These are phyloP conservation scores for Fusarium nygamai DNA, from an alignment of 2,329 filamentous ascomycete species.

Conservation along the genomic window DNA sequence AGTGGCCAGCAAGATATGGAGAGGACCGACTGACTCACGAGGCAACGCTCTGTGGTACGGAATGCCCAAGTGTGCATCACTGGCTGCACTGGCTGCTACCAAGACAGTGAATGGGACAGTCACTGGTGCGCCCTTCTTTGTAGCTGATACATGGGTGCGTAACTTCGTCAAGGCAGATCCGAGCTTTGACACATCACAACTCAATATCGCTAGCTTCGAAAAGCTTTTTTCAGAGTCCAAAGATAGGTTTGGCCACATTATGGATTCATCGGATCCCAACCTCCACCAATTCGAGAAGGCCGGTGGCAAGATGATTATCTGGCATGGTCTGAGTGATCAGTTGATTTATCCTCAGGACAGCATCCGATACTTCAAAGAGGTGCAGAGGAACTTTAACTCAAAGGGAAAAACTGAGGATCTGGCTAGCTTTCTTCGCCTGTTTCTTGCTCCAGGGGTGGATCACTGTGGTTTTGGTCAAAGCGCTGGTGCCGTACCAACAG, in stretches of 20 bases:
- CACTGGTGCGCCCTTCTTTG: not conserved
- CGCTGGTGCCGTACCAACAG: not conserved
- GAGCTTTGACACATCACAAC: not conserved
- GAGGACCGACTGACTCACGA: not conserved
- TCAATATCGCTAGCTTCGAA: not conserved
- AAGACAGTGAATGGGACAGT: not conserved
- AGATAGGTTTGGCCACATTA: not conserved
- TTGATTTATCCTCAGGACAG: not conserved
- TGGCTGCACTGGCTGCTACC: not conserved
- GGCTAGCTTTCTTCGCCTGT: not conserved
- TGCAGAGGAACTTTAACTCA: accelerated
- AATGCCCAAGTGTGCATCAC: not conserved
- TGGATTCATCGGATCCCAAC: not conserved
- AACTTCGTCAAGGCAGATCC: not conserved
- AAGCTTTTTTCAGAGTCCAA: not conserved
- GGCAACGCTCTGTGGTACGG: not conserved
- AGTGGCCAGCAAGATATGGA: not conserved
- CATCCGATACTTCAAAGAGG: not conserved
- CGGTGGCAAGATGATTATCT: not conserved
- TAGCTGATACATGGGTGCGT: not conserved
- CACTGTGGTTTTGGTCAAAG: not conserved
- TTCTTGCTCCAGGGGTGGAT: not conserved
- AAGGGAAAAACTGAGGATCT: not conserved
- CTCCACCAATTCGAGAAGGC: not conserved
- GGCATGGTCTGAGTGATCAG: not conserved